Percentiles rank a stretch among this genome's conserved stretches.
phyloP scores from a whole-genome alignment of 2,329 filamentous ascomycete species.

The Trichoderma sp. region DNA sequence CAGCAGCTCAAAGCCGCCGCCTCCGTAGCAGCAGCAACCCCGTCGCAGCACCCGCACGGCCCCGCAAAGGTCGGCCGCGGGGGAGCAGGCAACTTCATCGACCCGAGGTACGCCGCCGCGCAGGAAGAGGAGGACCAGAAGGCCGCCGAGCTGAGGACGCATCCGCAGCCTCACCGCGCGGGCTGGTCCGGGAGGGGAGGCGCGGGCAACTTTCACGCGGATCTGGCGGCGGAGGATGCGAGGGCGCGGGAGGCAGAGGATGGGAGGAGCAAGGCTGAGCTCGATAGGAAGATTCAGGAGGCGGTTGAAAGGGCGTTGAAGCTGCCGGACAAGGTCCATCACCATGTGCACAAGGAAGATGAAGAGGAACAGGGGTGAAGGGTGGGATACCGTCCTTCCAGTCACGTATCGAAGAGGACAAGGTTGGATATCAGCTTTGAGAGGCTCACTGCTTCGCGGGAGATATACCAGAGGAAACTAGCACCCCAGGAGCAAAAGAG shows the following conservation, averaged over 20 bases:
- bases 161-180: constrained; percentile 31
- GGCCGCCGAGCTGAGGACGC: constrained; percentile 38
- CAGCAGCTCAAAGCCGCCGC: constrained; percentile 37
- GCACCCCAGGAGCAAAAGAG: too few species aligned
- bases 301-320: constrained; percentile 53
- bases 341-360: constrained; percentile 32
- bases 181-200: constrained; percentile 54
- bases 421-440: neutral
- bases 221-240: constrained; percentile 36
- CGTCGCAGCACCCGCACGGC: constrained; percentile 35
- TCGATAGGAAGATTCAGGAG: constrained; percentile 48
- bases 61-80: constrained; percentile 57
- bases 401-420: neutral
- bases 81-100: constrained; percentile 63
- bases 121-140: constrained; percentile 41
- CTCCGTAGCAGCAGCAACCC: constrained; percentile 33
- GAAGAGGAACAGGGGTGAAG: constrained; percentile 5
- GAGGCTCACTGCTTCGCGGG: too few species aligned
- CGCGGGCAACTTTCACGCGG: constrained; percentile 56
- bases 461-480: too few species aligned
- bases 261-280: constrained; percentile 35
- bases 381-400: neutral
- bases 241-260: constrained; percentile 38
- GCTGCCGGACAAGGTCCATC: constrained; percentile 51
- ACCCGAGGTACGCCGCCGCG: constrained; percentile 39